Evolutionary conservation across 768 basidiomycete genomes (phyloP).

Genomic region (Lactifluus pinguis): DNA sequence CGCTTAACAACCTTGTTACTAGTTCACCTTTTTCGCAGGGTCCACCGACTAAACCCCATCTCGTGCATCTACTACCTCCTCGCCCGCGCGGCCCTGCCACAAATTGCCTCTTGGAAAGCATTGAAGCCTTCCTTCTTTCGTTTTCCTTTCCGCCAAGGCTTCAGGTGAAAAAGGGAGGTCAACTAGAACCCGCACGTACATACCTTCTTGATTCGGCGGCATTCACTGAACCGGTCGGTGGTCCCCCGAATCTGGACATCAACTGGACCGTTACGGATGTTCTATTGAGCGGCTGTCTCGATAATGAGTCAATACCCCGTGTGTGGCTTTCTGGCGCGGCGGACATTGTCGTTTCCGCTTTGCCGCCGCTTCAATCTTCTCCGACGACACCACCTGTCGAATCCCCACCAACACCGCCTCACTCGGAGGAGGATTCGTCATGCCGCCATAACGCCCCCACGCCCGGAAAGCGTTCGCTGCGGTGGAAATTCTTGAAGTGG

Average conservation of each 20-base stretch:
- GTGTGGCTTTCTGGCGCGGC: conserved; percentile 27
- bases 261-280: conserved; percentile 30
- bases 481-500: conserved; percentile 6
- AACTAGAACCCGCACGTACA: background rate
- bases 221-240: conserved; percentile 7
- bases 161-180: background rate
- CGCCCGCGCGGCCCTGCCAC: conserved; percentile 18
- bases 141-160: conserved; percentile 24
- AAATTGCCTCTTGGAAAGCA: conserved; percentile 27
- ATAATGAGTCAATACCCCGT: conserved; percentile 22
- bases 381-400: background rate
- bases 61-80: conserved; percentile 28
- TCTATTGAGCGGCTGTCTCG: conserved; percentile 29
- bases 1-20: conserved; percentile 8
- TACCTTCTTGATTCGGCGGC: conserved; percentile 13
- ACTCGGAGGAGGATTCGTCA: conserved; percentile 23
- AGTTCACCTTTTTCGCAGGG: background rate
- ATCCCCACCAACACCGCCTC: conserved; percentile 25
- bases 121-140: conserved; percentile 32
- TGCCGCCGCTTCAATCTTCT: background rate
- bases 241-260: conserved; percentile 10
- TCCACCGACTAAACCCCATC: conserved; percentile 21
- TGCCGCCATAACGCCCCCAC: background rate
- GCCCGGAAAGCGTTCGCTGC: background rate
- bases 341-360: conserved; percentile 26